These are phyloP conservation scores for Chalciporus sp. DNA, from an alignment of 1,284 basidiomycete genomes.

Conservation along the genomic window DNA sequence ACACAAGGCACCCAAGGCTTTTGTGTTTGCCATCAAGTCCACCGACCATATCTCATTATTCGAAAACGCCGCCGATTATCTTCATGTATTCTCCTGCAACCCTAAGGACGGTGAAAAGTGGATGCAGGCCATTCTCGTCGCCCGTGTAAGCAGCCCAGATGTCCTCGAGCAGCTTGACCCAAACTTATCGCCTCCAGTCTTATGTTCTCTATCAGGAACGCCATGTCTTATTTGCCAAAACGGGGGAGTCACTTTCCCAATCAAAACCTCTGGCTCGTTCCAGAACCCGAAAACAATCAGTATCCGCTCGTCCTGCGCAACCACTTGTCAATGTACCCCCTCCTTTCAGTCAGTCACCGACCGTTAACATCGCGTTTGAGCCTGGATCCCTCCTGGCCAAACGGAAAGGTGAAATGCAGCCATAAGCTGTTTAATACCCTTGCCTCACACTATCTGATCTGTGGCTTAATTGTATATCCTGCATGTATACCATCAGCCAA, in stretches of 20 bases:
- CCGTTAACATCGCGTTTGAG: constrained; percentile 50
- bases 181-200: constrained; percentile 49
- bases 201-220: constrained; percentile 80
- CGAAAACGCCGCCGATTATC: constrained; percentile 82
- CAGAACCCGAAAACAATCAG: constrained; percentile 34
- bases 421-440: constrained; percentile 18
- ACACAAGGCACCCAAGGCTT: constrained; percentile 77
- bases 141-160: constrained; percentile 58
- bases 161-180: background rate
- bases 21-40: constrained; percentile 84
- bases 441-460: constrained; percentile 1
- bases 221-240: constrained; percentile 58
- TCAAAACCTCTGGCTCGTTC: constrained; percentile 33
- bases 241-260: constrained; percentile 37
- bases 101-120: constrained; percentile 67
- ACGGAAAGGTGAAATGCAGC: constrained; percentile 34
- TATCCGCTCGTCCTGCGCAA: constrained; percentile 35
- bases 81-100: constrained; percentile 79
- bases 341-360: constrained; percentile 37
- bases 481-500: constrained; percentile 18
- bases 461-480: constrained; percentile 8
- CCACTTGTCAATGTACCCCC: constrained; percentile 35
- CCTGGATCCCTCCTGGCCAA: constrained; percentile 69
- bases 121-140: constrained; percentile 76
- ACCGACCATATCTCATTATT: constrained; percentile 84